A percentile compares a stretch with the other conserved stretches of the same genome.
phyloP scores from a whole-genome alignment of 768 basidiomycete genomes.

The Mycena kentingensis region DNA sequence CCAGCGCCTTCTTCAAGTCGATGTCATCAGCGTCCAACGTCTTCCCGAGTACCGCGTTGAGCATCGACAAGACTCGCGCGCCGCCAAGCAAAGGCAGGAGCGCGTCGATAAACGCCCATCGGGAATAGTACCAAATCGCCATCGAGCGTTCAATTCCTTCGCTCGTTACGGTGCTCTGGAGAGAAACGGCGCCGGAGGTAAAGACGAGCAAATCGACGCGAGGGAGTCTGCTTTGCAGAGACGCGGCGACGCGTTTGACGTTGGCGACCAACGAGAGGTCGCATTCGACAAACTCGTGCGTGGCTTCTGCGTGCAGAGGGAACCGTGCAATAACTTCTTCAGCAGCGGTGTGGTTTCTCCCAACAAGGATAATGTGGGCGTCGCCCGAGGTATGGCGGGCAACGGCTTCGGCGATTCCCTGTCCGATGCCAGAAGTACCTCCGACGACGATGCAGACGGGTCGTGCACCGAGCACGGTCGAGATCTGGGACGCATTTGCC shows the following conservation, averaged over 20 bases:
- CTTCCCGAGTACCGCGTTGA: background rate
- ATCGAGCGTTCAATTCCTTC: background rate
- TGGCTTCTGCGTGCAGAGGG: background rate
- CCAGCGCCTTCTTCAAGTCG: background rate
- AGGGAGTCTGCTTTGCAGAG: background rate
- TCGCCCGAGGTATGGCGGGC: background rate
- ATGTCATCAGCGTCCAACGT: background rate
- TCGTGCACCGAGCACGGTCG: background rate
- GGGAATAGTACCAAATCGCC: conserved; percentile 2
- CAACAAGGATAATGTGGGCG: background rate
- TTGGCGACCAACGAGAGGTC: background rate
- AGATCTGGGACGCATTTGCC: background rate
- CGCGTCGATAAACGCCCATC: background rate
- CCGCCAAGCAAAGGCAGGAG: background rate
- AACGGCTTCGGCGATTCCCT: background rate
- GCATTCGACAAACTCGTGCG: conserved; percentile 1
- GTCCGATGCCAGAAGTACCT: background rate
- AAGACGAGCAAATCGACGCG: background rate
- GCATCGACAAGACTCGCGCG: background rate
- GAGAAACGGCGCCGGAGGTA: background rate
- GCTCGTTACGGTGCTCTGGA: background rate
- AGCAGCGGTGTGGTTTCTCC: background rate
- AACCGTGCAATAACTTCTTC: background rate
- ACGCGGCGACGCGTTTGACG: background rate
- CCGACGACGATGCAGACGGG: background rate